Conservation (phyloP, 768 basidiomycete species). For the Boletus barrowsii region DNA sequence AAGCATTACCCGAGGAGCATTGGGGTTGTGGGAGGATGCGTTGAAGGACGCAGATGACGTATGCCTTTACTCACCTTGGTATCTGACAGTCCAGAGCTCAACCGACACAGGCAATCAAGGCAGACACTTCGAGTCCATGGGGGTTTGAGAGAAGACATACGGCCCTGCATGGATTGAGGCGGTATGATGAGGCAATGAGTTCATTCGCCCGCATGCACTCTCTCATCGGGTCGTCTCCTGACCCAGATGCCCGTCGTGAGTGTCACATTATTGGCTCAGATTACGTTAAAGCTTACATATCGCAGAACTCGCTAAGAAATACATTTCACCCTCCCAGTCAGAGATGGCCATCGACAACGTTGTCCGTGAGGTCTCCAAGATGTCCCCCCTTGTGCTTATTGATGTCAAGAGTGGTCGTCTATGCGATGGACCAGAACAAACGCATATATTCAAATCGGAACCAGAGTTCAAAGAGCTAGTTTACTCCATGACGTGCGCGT, state of each 20-base stretch:
- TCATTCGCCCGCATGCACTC: neutral
- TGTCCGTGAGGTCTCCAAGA: neutral
- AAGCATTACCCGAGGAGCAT: too few species aligned
- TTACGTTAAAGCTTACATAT: neutral
- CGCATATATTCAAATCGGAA: neutral
- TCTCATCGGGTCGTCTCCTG: neutral
- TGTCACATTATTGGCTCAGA: neutral
- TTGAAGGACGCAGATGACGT: conserved; percentile 17
- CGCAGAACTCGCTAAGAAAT: neutral
- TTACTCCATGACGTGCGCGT: conserved; percentile 4
- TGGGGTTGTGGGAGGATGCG: conserved; percentile 6
- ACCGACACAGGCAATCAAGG: neutral
- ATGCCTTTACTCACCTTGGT: neutral
- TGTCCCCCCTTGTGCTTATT: neutral
- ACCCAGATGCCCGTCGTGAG: neutral
- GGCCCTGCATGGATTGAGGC: neutral
- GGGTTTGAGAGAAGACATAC: conserved; percentile 3
- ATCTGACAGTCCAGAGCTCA: too few species aligned
- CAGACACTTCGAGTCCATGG: neutral
- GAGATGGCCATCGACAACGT: neutral
- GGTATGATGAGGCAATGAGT: neutral
- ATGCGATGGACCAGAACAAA: neutral
- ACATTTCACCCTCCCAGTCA: neutral
- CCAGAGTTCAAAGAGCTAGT: neutral
- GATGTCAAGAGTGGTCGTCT: neutral